Evolutionary conservation across 2,329 filamentous ascomycete species (phyloP).

Genomic region (Cladosporium sp.): DNA sequence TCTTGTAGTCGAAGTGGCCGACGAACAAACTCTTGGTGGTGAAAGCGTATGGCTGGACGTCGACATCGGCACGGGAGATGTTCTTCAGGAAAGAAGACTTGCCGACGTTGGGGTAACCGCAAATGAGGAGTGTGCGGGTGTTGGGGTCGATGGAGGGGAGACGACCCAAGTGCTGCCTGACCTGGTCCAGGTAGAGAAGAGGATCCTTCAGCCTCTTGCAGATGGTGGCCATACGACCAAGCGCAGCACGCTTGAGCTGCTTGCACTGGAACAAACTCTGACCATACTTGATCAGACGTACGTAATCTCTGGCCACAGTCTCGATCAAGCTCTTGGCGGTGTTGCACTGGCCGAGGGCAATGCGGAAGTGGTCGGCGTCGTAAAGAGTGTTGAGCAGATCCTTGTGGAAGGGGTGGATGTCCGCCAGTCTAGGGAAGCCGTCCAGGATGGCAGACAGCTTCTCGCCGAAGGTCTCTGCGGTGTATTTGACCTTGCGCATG

Average conservation of each 20-base stretch:
- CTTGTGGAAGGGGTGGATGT: slow-evolving; percentile 92
- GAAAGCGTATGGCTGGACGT: slow-evolving; percentile 97
- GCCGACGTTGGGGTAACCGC: slow-evolving; percentile 95
- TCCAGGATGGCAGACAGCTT: slow-evolving; percentile 89
- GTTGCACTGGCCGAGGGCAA: slow-evolving; percentile 90
- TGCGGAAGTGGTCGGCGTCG: slow-evolving; percentile 96
- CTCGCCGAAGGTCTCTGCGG: slow-evolving; percentile 92
- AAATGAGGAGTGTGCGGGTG: slow-evolving; percentile 91
- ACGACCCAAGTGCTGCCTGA: slow-evolving; percentile 93
- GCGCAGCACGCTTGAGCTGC: slow-evolving; percentile 90
- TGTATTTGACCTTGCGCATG: slow-evolving; percentile 97
- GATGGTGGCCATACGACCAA: slow-evolving; percentile 97
- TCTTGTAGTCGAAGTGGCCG: slow-evolving; percentile 97
- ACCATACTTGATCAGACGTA: slow-evolving; percentile 92
- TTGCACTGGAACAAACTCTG: slow-evolving; percentile 98
- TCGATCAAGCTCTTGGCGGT: slow-evolving; percentile 96
- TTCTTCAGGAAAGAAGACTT: slow-evolving; percentile 94
- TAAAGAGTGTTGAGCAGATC: slow-evolving; percentile 96
- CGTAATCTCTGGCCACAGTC: slow-evolving; percentile 92
- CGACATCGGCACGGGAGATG: slow-evolving; percentile 90
- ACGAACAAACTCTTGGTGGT: slow-evolving; percentile 97
- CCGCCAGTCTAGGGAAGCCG: slow-evolving; percentile 85
- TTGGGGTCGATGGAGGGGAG: slow-evolving; percentile 98
- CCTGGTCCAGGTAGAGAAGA: slow-evolving; percentile 91
- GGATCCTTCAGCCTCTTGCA: slow-evolving; percentile 93